phyloP scores from a whole-genome alignment of 306 rosid genomes.

The Quercus variabilis region DNA sequence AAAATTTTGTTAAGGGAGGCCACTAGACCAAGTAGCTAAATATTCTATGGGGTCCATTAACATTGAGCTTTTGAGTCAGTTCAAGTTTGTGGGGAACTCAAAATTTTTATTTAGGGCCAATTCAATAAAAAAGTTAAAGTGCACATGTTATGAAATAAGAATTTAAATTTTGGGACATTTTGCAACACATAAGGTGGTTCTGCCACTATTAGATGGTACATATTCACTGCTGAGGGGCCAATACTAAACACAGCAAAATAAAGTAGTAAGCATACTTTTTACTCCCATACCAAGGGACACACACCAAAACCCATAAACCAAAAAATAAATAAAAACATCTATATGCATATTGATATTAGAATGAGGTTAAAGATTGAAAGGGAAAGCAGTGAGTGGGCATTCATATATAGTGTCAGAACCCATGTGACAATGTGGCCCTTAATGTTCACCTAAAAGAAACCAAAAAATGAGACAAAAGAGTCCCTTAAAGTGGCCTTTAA shows the following conservation, averaged over 20 bases:
- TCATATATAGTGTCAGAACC: slow-evolving; percentile 41
- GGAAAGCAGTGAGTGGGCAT: slow-evolving; percentile 17
- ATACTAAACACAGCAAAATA: neutral
- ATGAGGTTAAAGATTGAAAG: slow-evolving; percentile 12
- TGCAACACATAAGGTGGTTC: too few relatives aligned
- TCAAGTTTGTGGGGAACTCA: too few relatives aligned
- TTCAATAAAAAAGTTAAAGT: too few relatives aligned
- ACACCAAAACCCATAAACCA: neutral
- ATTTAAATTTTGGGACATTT: too few relatives aligned
- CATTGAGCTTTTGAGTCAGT: too few relatives aligned
- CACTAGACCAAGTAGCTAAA: too few relatives aligned
- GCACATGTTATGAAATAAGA: too few relatives aligned
- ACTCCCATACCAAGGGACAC: neutral
- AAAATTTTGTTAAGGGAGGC: too few relatives aligned
- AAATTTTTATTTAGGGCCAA: too few relatives aligned
- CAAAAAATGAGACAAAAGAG: slow-evolving; percentile 27
- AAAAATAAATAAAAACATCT: neutral
- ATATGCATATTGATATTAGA: neutral
- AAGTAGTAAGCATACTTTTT: neutral
- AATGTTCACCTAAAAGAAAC: slow-evolving; percentile 33
- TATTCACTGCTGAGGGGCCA: neutral
- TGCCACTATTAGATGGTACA: neutral
- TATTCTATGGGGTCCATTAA: too few relatives aligned
- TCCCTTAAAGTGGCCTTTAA: slow-evolving; percentile 25
- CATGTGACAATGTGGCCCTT: slow-evolving; percentile 43